These are phyloP conservation scores for Cyclostephanos tholiformis DNA, from an alignment of 108 stramenopile species.

Conservation along the genomic window DNA sequence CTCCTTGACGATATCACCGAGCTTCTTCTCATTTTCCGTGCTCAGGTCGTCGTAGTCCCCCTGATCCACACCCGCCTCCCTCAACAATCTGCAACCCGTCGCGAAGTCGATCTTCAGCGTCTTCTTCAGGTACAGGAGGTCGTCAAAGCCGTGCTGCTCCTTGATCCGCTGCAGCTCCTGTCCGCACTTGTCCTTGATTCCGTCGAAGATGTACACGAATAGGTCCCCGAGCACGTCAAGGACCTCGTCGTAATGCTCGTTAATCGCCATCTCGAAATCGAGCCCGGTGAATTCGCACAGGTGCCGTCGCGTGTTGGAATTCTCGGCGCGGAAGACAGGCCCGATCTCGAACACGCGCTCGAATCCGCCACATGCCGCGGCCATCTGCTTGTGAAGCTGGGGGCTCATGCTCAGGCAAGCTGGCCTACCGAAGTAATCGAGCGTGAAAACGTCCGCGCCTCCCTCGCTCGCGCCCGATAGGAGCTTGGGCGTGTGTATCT, in stretches of 20 bases:
- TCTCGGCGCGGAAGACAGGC: conserved; percentile 99
- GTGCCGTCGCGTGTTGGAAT: conserved; percentile 96
- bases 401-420: conserved; percentile 98
- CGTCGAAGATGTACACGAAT: conserved; percentile 97
- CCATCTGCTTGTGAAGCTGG: conserved; percentile 99
- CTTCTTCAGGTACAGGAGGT: conserved; percentile 90
- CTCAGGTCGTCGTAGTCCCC: conserved; percentile 95
- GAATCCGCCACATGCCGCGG: conserved; percentile 96
- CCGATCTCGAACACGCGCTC: conserved; percentile 98
- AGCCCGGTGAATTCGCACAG: conserved; percentile 99
- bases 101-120: conserved; percentile 93
- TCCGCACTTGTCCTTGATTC: conserved; percentile 84
- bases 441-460: conserved; percentile 94
- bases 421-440: conserved; percentile 95
- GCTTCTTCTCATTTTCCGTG: conserved; percentile 97
- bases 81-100: conserved; percentile 87
- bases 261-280: conserved; percentile 98
- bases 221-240: conserved; percentile 95
- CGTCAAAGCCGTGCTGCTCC: conserved; percentile 97
- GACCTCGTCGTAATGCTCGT: conserved; percentile 99
- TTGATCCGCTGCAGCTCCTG: conserved; percentile 89
- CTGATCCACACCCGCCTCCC: conserved; percentile 84
- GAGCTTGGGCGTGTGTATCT: conserved; percentile 98
- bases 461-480: conserved; percentile 98
- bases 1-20: conserved; percentile 94